Evolutionary conservation across 2,329 filamentous ascomycete species (phyloP).

Genomic region (Fusarium illudens): DNA sequence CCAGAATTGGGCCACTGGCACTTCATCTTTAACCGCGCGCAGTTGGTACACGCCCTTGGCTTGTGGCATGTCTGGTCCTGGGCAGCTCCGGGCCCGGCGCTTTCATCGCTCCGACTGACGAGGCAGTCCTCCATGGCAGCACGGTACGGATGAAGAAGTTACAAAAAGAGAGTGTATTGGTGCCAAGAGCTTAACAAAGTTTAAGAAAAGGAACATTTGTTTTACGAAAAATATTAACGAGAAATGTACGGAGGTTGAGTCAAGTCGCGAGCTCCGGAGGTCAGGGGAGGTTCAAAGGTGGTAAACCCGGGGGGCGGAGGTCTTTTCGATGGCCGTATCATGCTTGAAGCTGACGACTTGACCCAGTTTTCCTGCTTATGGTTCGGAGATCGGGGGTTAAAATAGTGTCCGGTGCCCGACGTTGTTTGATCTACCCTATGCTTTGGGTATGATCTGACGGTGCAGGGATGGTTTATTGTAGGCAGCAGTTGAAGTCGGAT

Average conservation of each 20-base stretch:
- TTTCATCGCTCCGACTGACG: slow-evolving; percentile 17
- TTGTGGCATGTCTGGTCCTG: slow-evolving; percentile 31
- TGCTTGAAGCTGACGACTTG: background rate
- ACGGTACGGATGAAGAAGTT: too few relatives aligned
- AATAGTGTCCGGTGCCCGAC: background rate
- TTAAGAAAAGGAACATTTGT: background rate
- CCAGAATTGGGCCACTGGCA: slow-evolving; percentile 46
- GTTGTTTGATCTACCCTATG: background rate
- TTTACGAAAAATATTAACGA: background rate
- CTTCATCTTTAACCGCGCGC: slow-evolving; percentile 49
- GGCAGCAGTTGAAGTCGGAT: too few relatives aligned
- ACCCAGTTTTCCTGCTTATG: background rate
- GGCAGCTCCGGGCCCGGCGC: background rate
- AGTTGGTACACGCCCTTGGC: slow-evolving; percentile 47
- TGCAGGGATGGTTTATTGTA: too few relatives aligned
- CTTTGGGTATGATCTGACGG: background rate
- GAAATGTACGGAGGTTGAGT: background rate
- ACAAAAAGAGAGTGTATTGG: background rate
- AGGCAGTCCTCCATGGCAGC: slow-evolving; percentile 35
- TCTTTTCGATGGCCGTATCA: slow-evolving; percentile 14
- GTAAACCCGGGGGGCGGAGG: slow-evolving; percentile 31
- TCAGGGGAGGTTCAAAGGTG: slow-evolving; percentile 7
- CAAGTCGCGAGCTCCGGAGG: slow-evolving; percentile 6
- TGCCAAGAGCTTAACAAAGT: background rate
- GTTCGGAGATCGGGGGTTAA: slow-evolving; percentile 1